Conservation (phyloP, 1,139 yeast species). For the Lodderomyces pseudojiufengensis region DNA sequence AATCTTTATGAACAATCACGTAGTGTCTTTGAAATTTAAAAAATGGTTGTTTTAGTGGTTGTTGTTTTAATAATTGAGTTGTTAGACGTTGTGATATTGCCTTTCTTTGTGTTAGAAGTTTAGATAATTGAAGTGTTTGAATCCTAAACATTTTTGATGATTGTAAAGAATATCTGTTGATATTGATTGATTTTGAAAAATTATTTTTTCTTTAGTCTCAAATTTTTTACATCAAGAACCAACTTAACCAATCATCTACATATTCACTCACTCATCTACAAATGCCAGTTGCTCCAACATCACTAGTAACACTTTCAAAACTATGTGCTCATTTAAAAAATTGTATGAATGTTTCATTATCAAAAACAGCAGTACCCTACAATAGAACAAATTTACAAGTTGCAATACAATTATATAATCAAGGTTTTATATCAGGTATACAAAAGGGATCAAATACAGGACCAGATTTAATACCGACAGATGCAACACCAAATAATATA, state of each 20-base stretch:
- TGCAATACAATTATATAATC: conserved; percentile 79
- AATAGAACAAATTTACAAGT: conserved; percentile 79
- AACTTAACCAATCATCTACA: conserved; percentile 1
- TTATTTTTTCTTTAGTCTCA: too few relatives aligned
- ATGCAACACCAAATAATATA: conserved; percentile 84
- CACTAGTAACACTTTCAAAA: conserved; percentile 79
- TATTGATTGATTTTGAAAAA: too few relatives aligned
- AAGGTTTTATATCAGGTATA: conserved; percentile 82
- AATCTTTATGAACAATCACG: conserved; percentile 9
- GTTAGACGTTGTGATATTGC: too few relatives aligned
- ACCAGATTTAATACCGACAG: conserved; percentile 72
- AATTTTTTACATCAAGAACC: background rate
- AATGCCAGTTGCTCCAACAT: conserved; percentile 37
- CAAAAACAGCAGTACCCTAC: conserved; percentile 81
- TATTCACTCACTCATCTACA: too few relatives aligned
- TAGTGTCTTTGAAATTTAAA: conserved; percentile 9
- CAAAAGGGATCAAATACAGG: conserved; percentile 89
- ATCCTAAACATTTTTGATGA: too few relatives aligned
- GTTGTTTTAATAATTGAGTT: background rate
- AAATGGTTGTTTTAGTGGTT: conserved; percentile 2
- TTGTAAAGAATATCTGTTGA: too few relatives aligned
- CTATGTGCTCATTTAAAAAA: conserved; percentile 88
- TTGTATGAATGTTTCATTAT: conserved; percentile 70
- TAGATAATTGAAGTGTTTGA: conserved; percentile 2
- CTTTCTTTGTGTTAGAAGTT: too few relatives aligned